Conservation (phyloP, 75 land plant species). For the Chamaecyparis obtusa region DNA sequence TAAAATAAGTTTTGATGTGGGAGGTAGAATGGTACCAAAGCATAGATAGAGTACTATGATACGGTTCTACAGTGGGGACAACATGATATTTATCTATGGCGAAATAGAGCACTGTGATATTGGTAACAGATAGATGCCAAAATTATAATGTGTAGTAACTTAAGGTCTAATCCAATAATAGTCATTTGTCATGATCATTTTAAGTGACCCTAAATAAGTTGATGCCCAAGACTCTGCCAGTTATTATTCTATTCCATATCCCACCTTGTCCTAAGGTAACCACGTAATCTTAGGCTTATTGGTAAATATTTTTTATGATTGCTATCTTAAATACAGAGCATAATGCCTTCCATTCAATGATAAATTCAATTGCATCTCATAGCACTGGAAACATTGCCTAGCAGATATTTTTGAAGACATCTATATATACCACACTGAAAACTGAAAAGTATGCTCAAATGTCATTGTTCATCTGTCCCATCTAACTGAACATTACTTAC, state of each 20-base stretch:
- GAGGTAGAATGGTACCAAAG: background rate
- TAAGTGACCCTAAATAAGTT: background rate
- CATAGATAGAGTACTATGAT: background rate
- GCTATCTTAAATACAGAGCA: background rate
- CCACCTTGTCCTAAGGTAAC: background rate
- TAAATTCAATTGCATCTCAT: background rate
- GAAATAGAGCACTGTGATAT: background rate
- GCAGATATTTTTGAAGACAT: background rate
- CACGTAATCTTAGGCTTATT: background rate
- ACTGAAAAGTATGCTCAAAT: background rate
- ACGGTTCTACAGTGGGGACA: background rate
- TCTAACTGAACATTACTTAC: background rate
- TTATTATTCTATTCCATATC: background rate
- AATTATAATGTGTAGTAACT: background rate
- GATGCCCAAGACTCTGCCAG: background rate
- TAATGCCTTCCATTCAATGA: background rate
- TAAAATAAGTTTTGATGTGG: background rate
- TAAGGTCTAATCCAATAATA: background rate
- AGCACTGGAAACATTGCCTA: background rate
- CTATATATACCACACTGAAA: background rate
- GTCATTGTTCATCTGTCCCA: background rate
- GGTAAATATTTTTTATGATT: background rate
- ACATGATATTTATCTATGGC: background rate
- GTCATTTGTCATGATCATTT: background rate
- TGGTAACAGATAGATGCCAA: background rate